Evolutionary conservation across 257 asterid genomes (phyloP).

Genomic region (Solanum peruvianum): DNA sequence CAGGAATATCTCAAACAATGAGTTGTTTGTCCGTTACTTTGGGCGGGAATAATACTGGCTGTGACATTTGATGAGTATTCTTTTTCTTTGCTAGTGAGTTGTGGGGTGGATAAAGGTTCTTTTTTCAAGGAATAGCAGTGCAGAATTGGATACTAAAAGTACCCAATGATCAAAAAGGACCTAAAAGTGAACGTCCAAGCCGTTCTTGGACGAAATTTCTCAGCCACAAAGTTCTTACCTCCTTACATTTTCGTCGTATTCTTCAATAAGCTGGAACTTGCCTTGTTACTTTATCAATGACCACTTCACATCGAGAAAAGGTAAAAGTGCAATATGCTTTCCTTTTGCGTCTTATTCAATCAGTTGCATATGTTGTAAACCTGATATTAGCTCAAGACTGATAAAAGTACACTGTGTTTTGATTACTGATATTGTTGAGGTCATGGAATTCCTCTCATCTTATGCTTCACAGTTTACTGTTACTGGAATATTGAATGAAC

Average conservation of each 20-base stretch:
- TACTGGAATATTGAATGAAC: not conserved
- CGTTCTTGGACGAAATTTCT: not conserved
- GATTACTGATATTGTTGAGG: not conserved
- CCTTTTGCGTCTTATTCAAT: not conserved
- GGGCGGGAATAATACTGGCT: not conserved
- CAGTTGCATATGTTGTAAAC: not conserved
- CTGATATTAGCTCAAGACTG: not conserved
- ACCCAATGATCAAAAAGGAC: not conserved
- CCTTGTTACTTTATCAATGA: not conserved
- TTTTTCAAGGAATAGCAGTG: not conserved
- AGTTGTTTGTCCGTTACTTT: not conserved
- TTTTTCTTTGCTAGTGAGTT: not conserved
- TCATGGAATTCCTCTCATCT: not conserved
- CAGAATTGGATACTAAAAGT: conserved; percentile 2
- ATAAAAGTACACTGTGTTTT: not conserved
- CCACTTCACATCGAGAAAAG: not conserved
- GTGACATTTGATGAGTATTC: not conserved
- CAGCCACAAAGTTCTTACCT: not conserved
- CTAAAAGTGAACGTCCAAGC: not conserved
- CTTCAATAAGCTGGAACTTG: conserved; percentile 2
- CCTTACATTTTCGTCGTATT: not conserved
- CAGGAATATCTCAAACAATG: not conserved
- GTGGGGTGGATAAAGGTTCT: not conserved
- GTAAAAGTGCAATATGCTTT: not conserved
- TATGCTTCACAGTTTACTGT: not conserved